Percentiles rank a stretch among this genome's conserved stretches.
Evolutionary conservation across 768 basidiomycete species (phyloP).

Genomic region (Kwoniella mangroviensis): DNA sequence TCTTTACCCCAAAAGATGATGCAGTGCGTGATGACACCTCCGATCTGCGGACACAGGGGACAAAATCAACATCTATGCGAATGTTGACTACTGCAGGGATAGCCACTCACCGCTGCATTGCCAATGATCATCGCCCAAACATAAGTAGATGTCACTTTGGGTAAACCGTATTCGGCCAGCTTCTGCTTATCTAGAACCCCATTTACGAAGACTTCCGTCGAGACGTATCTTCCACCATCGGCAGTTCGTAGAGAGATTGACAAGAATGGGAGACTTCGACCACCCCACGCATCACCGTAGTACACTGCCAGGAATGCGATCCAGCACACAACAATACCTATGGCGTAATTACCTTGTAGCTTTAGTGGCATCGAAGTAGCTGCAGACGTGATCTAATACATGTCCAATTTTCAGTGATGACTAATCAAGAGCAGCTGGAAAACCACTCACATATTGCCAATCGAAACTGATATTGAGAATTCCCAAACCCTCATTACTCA

Average conservation of each 20-base stretch:
- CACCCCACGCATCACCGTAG: slow-evolving; percentile 69
- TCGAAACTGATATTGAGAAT: slow-evolving; percentile 17
- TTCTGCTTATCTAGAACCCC: slow-evolving; percentile 67
- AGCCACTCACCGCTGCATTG: slow-evolving; percentile 31
- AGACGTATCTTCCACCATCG: slow-evolving; percentile 66
- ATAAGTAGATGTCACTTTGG: slow-evolving; percentile 62
- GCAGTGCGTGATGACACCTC: slow-evolving; percentile 66
- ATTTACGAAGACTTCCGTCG: slow-evolving; percentile 64
- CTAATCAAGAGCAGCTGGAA: not conserved
- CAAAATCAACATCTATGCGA: too few relatives aligned
- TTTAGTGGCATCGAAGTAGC: slow-evolving; percentile 10
- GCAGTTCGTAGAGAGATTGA: slow-evolving; percentile 66
- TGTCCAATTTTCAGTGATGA: too few relatives aligned
- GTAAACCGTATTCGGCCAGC: slow-evolving; percentile 63
- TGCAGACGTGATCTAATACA: slow-evolving; percentile 24
- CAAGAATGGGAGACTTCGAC: slow-evolving; percentile 66
- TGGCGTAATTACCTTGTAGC: slow-evolving; percentile 64
- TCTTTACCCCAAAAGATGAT: slow-evolving; percentile 67
- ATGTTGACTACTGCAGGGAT: too few relatives aligned
- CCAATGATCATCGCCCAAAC: slow-evolving; percentile 12
- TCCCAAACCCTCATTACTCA: slow-evolving; percentile 24
- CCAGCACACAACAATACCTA: slow-evolving; percentile 65
- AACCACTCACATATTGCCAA: slow-evolving; percentile 23
- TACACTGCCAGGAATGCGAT: slow-evolving; percentile 65
- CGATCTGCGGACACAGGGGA: slow-evolving; percentile 66